Evolutionary conservation across 768 basidiomycete genomes (phyloP).

Genomic region (Russula foetens): DNA sequence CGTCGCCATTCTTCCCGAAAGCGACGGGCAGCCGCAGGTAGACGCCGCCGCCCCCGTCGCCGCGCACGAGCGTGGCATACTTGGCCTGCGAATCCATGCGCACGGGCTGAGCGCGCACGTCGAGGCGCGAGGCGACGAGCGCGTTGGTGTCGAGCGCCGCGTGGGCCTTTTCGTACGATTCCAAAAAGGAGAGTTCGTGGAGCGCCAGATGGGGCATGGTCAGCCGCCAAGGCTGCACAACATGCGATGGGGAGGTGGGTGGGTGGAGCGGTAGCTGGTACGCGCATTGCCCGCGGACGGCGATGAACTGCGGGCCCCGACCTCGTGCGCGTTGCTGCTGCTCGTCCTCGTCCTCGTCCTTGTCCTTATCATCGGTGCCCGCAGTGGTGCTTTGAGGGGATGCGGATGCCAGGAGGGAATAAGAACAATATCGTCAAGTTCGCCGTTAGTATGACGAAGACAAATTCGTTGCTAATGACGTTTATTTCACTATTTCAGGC

Average conservation of each 20-base stretch:
- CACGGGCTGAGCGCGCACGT: slow-evolving; percentile 50
- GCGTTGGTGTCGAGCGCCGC: slow-evolving; percentile 83
- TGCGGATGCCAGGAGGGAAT: no score
- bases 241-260: no score
- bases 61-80: slow-evolving; percentile 78
- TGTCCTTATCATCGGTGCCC: no score
- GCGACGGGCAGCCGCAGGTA: slow-evolving; percentile 78
- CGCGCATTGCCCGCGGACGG: slow-evolving; percentile 80
- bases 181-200: slow-evolving; percentile 60
- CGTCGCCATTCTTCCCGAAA: slow-evolving; percentile 36
- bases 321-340: not conserved
- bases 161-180: slow-evolving; percentile 89
- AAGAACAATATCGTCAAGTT: no score
- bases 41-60: slow-evolving; percentile 59
- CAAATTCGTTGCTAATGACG: no score
- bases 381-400: slow-evolving; percentile 34
- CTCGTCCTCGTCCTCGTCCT: no score
- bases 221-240: slow-evolving; percentile 28
- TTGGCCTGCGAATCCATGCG: slow-evolving; percentile 98
- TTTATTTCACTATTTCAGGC: no score
- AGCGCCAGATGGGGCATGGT: slow-evolving; percentile 43
- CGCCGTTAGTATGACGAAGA: no score
- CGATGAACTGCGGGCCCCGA: slow-evolving; percentile 38
- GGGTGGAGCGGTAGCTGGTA: slow-evolving; percentile 55
- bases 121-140: slow-evolving; percentile 62